These are phyloP conservation scores for Lachnellula willkommii DNA, from an alignment of 2,329 filamentous ascomycete species.

Conservation along the genomic window DNA sequence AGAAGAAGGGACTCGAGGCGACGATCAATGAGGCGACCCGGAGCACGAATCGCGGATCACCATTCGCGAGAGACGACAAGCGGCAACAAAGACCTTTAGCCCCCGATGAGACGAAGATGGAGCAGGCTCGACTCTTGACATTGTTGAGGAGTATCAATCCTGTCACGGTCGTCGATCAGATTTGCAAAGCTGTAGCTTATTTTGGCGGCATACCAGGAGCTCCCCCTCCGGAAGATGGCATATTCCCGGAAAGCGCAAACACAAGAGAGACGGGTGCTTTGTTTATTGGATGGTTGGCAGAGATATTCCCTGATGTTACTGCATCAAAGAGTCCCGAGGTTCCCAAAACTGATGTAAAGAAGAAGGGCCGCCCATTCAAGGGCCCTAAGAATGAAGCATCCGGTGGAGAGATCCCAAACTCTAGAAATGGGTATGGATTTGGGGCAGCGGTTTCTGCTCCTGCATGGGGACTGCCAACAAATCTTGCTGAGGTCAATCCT, in stretches of 20 bases:
- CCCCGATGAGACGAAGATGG: conserved; percentile 48
- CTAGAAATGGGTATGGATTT: conserved; percentile 29
- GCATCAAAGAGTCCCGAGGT: conserved; percentile 17
- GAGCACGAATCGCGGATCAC: conserved; percentile 19
- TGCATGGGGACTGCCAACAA: conserved; percentile 28
- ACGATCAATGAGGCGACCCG: conserved; percentile 16
- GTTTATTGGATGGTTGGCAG: conserved; percentile 57
- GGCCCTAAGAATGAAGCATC: conserved; percentile 12
- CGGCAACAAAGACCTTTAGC: conserved; percentile 32
- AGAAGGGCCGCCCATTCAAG: conserved; percentile 23
- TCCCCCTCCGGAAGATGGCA: conserved; percentile 44
- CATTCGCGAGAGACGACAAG: conserved; percentile 26
- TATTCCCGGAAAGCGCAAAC: conserved; percentile 51
- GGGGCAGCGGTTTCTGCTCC: conserved; percentile 28
- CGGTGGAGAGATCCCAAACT: conserved; percentile 19
- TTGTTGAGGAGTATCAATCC: conserved; percentile 53
- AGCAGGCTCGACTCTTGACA: conserved; percentile 55
- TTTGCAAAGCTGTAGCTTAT: conserved; percentile 58
- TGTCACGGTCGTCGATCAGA: conserved; percentile 52
- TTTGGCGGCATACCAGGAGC: conserved; percentile 56
- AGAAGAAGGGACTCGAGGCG: conserved; percentile 27
- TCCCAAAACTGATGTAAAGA: conserved; percentile 19
- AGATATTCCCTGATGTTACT: conserved; percentile 50
- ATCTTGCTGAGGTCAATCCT: conserved; percentile 25
- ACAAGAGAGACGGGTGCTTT: conserved; percentile 53